Conservation (phyloP, 192 early-diverging fungal species). For the Entomortierella beljakovae region DNA sequence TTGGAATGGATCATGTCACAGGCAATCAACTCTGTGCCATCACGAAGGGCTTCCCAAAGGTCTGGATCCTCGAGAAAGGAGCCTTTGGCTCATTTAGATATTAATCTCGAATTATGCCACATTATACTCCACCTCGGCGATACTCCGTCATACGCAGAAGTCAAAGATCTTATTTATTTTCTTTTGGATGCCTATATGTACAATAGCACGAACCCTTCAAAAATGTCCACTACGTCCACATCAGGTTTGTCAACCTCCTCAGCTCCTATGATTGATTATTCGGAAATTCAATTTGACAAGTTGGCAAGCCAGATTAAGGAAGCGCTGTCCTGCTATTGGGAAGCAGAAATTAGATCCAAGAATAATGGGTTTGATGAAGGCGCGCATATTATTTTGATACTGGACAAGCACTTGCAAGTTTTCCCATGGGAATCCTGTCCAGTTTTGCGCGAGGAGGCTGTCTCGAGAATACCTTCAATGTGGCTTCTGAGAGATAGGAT, state of each 20-base stretch:
- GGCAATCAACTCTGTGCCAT: conserved; percentile 45
- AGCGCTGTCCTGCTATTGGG: conserved; percentile 27
- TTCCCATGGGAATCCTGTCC: conserved; percentile 94
- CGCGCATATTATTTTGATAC: conserved; percentile 82
- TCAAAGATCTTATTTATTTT: conserved; percentile 80
- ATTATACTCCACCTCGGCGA: conserved; percentile 68
- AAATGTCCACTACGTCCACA: not conserved
- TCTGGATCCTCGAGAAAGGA: conserved; percentile 24
- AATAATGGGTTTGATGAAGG: conserved; percentile 53
- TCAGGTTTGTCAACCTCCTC: not conserved
- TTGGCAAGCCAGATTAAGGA: conserved; percentile 39
- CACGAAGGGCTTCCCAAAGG: conserved; percentile 7
- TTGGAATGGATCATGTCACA: conserved; percentile 63
- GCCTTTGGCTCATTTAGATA: conserved; percentile 56
- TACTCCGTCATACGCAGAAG: conserved; percentile 62
- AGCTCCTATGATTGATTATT: conserved; percentile 23
- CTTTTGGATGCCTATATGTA: conserved; percentile 72
- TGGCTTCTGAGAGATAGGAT: conserved; percentile 77
- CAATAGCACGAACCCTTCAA: conserved; percentile 35
- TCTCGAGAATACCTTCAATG: conserved; percentile 86
- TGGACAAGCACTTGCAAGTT: conserved; percentile 86
- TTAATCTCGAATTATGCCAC: conserved; percentile 67
- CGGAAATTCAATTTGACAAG: conserved; percentile 24
- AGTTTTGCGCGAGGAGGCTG: conserved; percentile 70
- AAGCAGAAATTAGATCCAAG: conserved; percentile 15